A percentile compares a stretch with the other conserved stretches of the same genome.
These are phyloP conservation scores for Saccharomyces kudriavzevii DNA, from an alignment of 805 yeast species.

Conservation along the genomic window DNA sequence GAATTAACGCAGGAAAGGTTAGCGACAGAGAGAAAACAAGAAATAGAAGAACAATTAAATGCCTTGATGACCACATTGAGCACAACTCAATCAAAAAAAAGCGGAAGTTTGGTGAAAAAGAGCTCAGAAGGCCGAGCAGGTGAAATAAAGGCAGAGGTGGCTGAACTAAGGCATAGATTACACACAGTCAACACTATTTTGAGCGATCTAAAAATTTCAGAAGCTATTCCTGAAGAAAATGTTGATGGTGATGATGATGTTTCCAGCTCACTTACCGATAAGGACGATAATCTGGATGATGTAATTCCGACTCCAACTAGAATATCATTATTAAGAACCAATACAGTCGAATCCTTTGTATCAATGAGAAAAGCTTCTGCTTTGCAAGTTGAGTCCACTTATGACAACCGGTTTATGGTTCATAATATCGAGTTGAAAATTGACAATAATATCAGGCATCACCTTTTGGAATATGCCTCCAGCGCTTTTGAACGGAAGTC, in stretches of 20 bases:
- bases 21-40: constrained; percentile 34
- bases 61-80: constrained; percentile 9
- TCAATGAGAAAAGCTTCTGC: constrained; percentile 26
- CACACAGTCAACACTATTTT: constrained; percentile 28
- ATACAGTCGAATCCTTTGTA: constrained; percentile 26
- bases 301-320: constrained; percentile 3
- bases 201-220: constrained; percentile 26
- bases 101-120: constrained; percentile 6
- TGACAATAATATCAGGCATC: constrained; percentile 43
- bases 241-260: constrained; percentile 10
- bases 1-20: constrained; percentile 45
- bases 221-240: constrained; percentile 10
- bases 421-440: constrained; percentile 50
- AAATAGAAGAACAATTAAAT: constrained; percentile 34
- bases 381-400: constrained; percentile 27
- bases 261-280: not conserved
- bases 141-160: constrained; percentile 19
- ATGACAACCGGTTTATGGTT: constrained; percentile 50
- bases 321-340: constrained; percentile 9
- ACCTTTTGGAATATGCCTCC: constrained; percentile 40
- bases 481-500: constrained; percentile 38
- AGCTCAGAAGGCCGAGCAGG: constrained; percentile 6
- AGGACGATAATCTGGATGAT: constrained; percentile 7
- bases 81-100: not conserved
- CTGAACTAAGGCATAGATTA: constrained; percentile 29